Conservation (phyloP, 768 basidiomycete species). For the Leccinum subtestaceum region DNA sequence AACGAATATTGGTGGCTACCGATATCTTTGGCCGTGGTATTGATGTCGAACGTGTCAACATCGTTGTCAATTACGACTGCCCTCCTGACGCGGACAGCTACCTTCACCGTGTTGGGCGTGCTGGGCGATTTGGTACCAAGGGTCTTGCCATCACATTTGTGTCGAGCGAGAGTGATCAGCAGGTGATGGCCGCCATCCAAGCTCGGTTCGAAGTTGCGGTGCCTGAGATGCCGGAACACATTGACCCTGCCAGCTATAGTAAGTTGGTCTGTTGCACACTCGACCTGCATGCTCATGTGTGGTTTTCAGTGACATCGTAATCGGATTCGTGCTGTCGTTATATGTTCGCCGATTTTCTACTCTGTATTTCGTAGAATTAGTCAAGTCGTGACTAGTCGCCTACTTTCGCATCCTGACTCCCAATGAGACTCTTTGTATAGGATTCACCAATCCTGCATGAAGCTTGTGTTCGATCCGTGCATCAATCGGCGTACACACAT, state of each 20-base stretch:
- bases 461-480: neutral
- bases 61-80: constrained; percentile 98
- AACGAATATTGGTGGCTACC: constrained; percentile 97
- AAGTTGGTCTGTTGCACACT: constrained; percentile 33
- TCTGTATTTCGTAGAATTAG: constrained; percentile 32
- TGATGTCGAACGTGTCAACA: constrained; percentile 99
- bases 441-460: neutral
- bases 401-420: neutral
- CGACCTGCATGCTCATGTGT: neutral
- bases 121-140: constrained; percentile 98
- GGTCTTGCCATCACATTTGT: constrained; percentile 98
- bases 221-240: constrained; percentile 88
- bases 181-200: constrained; percentile 94
- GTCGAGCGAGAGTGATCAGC: constrained; percentile 86
- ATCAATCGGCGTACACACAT: neutral
- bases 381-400: constrained; percentile 78
- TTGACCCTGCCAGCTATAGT: constrained; percentile 96
- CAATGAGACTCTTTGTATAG: constrained; percentile 42
- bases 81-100: constrained; percentile 98
- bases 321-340: constrained; percentile 18
- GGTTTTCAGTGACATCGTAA: constrained; percentile 44
- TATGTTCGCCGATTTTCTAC: constrained; percentile 7
- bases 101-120: constrained; percentile 97
- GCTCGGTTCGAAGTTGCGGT: constrained; percentile 97
- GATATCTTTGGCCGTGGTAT: constrained; percentile 99